Conservation (phyloP, 2,329 filamentous ascomycete species). For the Aspergillus novofumigatus region DNA sequence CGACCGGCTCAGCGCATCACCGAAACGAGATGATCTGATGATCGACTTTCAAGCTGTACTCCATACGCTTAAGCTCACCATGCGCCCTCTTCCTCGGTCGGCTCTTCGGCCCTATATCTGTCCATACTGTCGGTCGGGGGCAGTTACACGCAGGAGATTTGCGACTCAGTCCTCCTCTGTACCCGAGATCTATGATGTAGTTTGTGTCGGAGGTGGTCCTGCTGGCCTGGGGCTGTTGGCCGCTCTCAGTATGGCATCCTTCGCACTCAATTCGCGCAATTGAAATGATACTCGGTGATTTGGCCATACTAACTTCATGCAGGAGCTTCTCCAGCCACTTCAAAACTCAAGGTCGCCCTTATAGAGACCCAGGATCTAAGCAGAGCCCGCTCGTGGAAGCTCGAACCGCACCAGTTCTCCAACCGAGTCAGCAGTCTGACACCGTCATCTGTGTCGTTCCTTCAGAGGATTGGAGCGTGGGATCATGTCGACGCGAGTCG, state of each 20-base stretch:
- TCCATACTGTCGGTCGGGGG: constrained; percentile 33
- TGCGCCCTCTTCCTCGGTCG: constrained; percentile 32
- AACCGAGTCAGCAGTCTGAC: constrained; percentile 96
- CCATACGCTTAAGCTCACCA: constrained; percentile 19
- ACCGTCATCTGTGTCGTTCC: constrained; percentile 76
- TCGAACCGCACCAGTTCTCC: constrained; percentile 68
- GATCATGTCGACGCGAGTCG: constrained; percentile 65
- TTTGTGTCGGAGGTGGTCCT: constrained; percentile 85
- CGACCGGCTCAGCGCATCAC: not conserved
- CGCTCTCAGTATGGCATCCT: constrained; percentile 60
- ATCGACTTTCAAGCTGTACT: constrained; percentile 11
- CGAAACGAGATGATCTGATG: not conserved
- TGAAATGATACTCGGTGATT: not conserved
- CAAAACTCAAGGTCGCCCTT: constrained; percentile 76
- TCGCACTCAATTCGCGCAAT: not conserved
- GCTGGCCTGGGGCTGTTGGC: constrained; percentile 79
- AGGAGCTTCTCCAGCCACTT: constrained; percentile 73
- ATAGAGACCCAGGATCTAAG: constrained; percentile 84
- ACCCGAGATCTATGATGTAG: constrained; percentile 84
- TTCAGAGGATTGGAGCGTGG: constrained; percentile 84
- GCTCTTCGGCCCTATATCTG: constrained; percentile 38
- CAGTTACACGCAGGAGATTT: constrained; percentile 27
- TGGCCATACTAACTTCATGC: constrained; percentile 7
- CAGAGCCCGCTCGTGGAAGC: constrained; percentile 63
- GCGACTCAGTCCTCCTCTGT: constrained; percentile 31